Evolutionary conservation across 495 filamentous ascomycete genomes (phyloP), one percentile per base, ranked within the genome.

Genomic region (Talaromyces stipitatus): DNA sequence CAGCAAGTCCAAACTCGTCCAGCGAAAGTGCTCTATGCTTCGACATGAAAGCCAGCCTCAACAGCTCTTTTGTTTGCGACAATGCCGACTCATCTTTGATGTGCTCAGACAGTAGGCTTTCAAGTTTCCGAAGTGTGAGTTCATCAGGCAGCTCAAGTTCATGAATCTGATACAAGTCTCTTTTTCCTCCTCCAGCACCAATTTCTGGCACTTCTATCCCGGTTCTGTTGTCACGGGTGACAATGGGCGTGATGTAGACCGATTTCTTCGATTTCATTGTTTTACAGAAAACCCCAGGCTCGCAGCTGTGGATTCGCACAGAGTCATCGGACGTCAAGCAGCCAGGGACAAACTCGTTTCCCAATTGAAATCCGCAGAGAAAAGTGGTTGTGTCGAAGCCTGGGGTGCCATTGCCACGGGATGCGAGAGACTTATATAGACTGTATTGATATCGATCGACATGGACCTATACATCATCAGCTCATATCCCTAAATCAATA

Each of bases 281-380:
- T 0, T 73, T 36, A 62, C 92, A 96, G 1, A 76, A 73, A 27
- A 79, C 80, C 2, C 85, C 89, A 56, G 81, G 84, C 61, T 92
- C 92, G 59, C 92, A 97, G 63, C 90, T 92, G 69, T 97, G 92
- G 23, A 97, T 74, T n/a, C 85, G 82, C n/a, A 80, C 82, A 16
- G 69, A 69, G 12, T 80, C 66, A 29, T 89, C 73, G 2, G 68
- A 66, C 4, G 89, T 96, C 33, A 97, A 70, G 64, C 84, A 89
- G 5, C 91, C 91, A 2, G 70, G 58, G n/a, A 87, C 78, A 22
- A 72, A 64, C 18, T 68, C 78, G 58, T 96, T 96, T 22, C 89
- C 92, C 55, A 85, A 83, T 46, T 82, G 76, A 63, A 87, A 96
- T 0, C 92, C 92, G 27, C 82, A 83, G 22, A 97, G 77, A 10